A percentile compares a stretch with the other conserved stretches of the same genome.
Evolutionary conservation across 2,329 filamentous ascomycete species (phyloP).

Genomic region (Geosmithia morbida): DNA sequence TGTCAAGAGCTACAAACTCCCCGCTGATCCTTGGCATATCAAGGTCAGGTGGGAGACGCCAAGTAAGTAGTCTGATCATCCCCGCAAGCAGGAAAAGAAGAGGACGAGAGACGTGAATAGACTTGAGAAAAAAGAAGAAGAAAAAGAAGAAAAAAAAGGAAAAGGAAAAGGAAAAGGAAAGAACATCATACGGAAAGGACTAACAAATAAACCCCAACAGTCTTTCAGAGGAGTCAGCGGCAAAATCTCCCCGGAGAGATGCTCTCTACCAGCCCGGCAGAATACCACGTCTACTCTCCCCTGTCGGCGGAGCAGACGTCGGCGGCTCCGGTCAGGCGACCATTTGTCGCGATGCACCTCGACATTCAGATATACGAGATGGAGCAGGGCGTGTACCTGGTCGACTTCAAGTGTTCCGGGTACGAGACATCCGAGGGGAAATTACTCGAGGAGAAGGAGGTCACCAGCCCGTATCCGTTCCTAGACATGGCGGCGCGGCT

Average conservation of each 20-base stretch:
- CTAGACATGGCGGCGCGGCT: slow-evolving; percentile 83
- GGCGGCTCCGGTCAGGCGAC: slow-evolving; percentile 11
- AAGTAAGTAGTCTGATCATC: slow-evolving; percentile 37
- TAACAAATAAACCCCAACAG: background rate
- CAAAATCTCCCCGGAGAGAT: background rate
- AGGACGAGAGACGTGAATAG: background rate
- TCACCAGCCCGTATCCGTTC: slow-evolving; percentile 90
- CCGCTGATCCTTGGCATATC: slow-evolving; percentile 90
- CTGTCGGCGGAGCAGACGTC: slow-evolving; percentile 3
- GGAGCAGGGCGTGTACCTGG: slow-evolving; percentile 82
- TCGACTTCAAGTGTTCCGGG: slow-evolving; percentile 96
- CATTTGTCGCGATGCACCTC: slow-evolving; percentile 82
- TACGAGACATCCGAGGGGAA: slow-evolving; percentile 73
- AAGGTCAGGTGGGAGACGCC: slow-evolving; percentile 78
- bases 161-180: no score
- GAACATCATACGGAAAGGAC: background rate
- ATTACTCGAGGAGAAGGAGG: slow-evolving; percentile 78
- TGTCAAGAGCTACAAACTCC: slow-evolving; percentile 60
- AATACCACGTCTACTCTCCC: slow-evolving; percentile 22
- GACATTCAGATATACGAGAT: slow-evolving; percentile 95
- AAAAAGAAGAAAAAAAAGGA: no score
- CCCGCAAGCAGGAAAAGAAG: background rate
- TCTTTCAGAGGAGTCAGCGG: background rate
- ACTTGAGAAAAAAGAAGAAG: no score
- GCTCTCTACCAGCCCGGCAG: slow-evolving; percentile 13